Evolutionary conservation across 2,329 filamentous ascomycete genomes (phyloP), one percentile per base, ranked within the genome.

Genomic region (Diaporthe caulivora): DNA sequence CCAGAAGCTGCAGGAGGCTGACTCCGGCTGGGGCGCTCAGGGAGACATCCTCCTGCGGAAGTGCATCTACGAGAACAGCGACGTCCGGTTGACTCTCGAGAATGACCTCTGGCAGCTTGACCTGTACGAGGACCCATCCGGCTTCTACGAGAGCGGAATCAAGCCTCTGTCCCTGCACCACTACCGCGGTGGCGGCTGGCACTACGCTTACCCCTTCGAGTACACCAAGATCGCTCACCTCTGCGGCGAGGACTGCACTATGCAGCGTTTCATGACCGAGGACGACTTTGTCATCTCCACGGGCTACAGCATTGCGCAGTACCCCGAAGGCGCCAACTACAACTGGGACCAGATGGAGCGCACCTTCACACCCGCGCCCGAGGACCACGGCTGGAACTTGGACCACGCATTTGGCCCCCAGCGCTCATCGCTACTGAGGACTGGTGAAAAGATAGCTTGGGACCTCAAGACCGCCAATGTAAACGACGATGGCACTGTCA

Each of bases 1-100:
- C 8, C 79, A 87, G 74, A 90, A 89, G 82, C 82, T 90, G 64
- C 80, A 83, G 53, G 87, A 90, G 77, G 84, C 88, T 24, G 86
- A 90, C 80, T 87, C 87, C 0, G 89, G 89, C 69, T 90, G 88
- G 88, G 89, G 89, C 2, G 86, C 88, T 11, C 87, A 89, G 78
- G 90, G 90, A 57, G 90, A 92, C 77, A 90, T 90, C 72, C 83
- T 91, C 42, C 86, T 92, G 31, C 87, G 89, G 71, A 89, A 91
- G 78, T 92, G 90, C 81, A 88, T 92, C 77, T 92, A 92, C 81
- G 87, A 90, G 76, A 87, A 92, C 79, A 90, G 90, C 2, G 85
- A 87, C 44, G 87, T 88, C 13, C 86, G 87, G n/a, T 80, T 92
- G 68, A 90, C 88, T 2, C 84, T 87, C 18, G 81, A 92, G 72